These are phyloP conservation scores for Lomentospora prolificans DNA, from an alignment of 2,329 filamentous ascomycete species.

Conservation along the genomic window DNA sequence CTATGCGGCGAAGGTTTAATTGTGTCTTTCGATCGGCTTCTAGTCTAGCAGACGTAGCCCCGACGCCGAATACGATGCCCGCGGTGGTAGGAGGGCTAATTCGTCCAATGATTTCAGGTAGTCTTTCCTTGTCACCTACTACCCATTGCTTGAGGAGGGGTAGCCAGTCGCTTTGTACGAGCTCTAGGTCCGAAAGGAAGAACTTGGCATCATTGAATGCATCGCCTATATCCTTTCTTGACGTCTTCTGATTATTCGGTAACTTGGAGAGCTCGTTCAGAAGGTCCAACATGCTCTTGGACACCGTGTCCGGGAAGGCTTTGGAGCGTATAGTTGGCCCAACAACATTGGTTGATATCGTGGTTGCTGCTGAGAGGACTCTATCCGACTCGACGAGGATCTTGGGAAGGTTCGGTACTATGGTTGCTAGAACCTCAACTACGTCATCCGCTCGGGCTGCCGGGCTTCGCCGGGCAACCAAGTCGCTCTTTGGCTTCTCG, in stretches of 20 bases:
- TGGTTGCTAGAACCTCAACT: constrained; percentile 65
- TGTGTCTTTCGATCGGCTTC: constrained; percentile 92
- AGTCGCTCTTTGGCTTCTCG: constrained; percentile 26
- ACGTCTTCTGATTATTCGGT: constrained; percentile 72
- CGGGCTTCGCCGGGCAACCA: constrained; percentile 21
- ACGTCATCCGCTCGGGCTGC: constrained; percentile 59
- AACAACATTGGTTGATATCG: constrained; percentile 75
- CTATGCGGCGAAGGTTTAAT: constrained; percentile 74
- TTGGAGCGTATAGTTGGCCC: constrained; percentile 75
- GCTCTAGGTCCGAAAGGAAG: constrained; percentile 57
- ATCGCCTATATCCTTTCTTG: constrained; percentile 87
- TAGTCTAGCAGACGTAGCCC: constrained; percentile 83
- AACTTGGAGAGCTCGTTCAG: constrained; percentile 69
- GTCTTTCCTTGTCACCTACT: constrained; percentile 75
- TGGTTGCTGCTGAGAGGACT: constrained; percentile 64
- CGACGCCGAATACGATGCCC: constrained; percentile 97
- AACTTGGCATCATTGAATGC: constrained; percentile 86
- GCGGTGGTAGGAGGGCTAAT: constrained; percentile 81
- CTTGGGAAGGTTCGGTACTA: constrained; percentile 71
- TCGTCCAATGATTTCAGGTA: constrained; percentile 70
- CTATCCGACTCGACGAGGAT: constrained; percentile 82
- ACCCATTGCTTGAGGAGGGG: constrained; percentile 77
- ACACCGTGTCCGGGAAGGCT: constrained; percentile 77
- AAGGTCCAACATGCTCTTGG: constrained; percentile 58
- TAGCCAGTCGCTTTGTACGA: constrained; percentile 71